phyloP scores from a whole-genome alignment of 2,329 filamentous ascomycete species.

The Arthroderma sp. region DNA sequence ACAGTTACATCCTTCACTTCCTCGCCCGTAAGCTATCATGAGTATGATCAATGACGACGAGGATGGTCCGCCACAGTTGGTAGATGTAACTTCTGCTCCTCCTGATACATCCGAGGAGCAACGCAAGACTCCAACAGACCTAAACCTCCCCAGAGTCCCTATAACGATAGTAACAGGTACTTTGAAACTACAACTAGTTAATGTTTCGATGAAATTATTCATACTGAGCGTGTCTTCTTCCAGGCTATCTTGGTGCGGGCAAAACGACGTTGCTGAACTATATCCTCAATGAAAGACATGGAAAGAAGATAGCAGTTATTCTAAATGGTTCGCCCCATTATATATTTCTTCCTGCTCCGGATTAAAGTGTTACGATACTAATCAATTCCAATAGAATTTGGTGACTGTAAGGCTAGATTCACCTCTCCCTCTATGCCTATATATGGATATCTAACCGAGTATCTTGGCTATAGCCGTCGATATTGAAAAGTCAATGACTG shows the following conservation, averaged over 20 bases:
- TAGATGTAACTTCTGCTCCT: constrained; percentile 28
- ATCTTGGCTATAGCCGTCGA: constrained; percentile 54
- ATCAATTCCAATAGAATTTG: constrained; percentile 50
- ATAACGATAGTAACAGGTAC: constrained; percentile 42
- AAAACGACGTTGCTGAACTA: constrained; percentile 96
- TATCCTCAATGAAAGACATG: constrained; percentile 86
- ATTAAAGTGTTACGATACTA: not conserved
- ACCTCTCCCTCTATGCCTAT: not conserved
- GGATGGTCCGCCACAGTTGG: constrained; percentile 34
- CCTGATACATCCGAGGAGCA: constrained; percentile 16
- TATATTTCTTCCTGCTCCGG: not conserved
- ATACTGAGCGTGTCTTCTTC: not conserved
- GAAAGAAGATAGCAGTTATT: constrained; percentile 96
- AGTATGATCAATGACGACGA: constrained; percentile 22
- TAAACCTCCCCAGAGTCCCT: constrained; percentile 32
- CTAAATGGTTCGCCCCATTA: constrained; percentile 57
- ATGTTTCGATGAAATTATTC: not conserved
- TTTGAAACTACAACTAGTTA: not conserved
- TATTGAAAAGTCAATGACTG: constrained; percentile 89
- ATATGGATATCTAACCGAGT: constrained; percentile 3
- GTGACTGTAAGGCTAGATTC: constrained; percentile 50
- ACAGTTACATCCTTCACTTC: not conserved
- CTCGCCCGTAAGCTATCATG: not conserved
- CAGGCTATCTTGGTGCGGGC: constrained; percentile 86
- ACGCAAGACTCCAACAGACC: constrained; percentile 20